phyloP scores from a whole-genome alignment of 176 grass and related monocot genomes.

The Aechmea fasciata region DNA sequence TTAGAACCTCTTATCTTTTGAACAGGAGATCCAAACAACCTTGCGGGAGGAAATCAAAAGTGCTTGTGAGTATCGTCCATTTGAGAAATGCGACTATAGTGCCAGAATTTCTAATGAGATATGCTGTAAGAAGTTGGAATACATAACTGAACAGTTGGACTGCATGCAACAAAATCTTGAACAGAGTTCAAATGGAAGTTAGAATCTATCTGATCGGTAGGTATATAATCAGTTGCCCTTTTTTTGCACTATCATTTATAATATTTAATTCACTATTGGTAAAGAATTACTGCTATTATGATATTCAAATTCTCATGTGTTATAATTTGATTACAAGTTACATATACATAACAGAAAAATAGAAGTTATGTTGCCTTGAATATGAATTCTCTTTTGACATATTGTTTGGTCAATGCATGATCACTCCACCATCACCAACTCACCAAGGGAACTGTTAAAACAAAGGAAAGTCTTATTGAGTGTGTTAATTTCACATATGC shows the following conservation, averaged over 20 bases:
- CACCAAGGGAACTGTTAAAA: background rate
- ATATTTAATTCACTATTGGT: too few relatives aligned
- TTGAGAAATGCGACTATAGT: slow-evolving; percentile 89
- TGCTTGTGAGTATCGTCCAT: slow-evolving; percentile 73
- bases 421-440: background rate
- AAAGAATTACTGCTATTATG: too few relatives aligned
- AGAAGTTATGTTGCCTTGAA: too few relatives aligned
- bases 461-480: too few relatives aligned
- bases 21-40: slow-evolving; percentile 80
- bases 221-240: background rate
- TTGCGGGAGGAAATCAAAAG: slow-evolving; percentile 85
- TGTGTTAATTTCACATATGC: too few relatives aligned
- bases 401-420: too few relatives aligned
- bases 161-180: slow-evolving; percentile 60
- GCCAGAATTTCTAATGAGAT: slow-evolving; percentile 91
- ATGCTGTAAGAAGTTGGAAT: slow-evolving; percentile 73
- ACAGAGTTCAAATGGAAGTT: slow-evolving; percentile 20
- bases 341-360: too few relatives aligned
- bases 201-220: background rate
- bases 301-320: too few relatives aligned
- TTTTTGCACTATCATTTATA: too few relatives aligned
- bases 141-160: slow-evolving; percentile 67
- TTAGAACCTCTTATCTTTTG: slow-evolving; percentile 8
- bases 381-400: too few relatives aligned
- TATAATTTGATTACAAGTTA: too few relatives aligned